A percentile compares a stretch with the other conserved stretches of the same genome.
Evolutionary conservation across 2,329 filamentous ascomycete species (phyloP).

Genomic region (Zasmidium cellare): DNA sequence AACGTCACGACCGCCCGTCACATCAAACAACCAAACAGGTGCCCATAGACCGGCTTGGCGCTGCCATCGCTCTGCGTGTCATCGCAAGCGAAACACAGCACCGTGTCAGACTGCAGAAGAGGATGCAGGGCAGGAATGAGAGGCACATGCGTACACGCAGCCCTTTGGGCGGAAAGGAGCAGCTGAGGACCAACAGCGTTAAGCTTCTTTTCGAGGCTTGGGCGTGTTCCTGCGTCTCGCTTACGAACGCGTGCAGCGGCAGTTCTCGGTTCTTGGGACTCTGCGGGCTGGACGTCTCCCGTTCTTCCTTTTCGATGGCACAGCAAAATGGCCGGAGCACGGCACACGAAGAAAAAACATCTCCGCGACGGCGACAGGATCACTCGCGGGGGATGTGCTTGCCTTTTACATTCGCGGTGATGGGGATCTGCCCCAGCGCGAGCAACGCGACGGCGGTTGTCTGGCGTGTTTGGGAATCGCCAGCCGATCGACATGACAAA

Average conservation of each 20-base stretch:
- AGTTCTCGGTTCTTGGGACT: background rate
- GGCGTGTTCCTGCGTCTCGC: conserved; percentile 1
- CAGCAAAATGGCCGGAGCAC: background rate
- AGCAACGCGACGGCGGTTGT: background rate
- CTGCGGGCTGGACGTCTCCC: background rate
- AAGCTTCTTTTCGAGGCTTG: background rate
- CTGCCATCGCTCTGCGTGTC: too few species aligned
- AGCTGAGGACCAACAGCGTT: background rate
- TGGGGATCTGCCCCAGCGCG: background rate
- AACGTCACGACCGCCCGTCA: background rate
- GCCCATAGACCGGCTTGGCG: too few species aligned
- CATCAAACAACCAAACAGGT: too few species aligned
- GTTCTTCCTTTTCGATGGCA: background rate
- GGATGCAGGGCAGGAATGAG: background rate
- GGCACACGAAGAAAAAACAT: background rate
- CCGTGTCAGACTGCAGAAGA: background rate
- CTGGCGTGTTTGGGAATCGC: background rate
- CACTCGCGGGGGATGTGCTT: background rate
- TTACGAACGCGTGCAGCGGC: background rate
- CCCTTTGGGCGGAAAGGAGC: background rate
- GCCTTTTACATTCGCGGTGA: background rate
- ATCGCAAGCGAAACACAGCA: background rate
- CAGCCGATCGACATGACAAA: background rate
- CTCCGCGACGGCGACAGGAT: background rate
- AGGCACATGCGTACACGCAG: background rate